Evolutionary conservation across 75 land plant genomes (phyloP), one percentile per base, ranked within the genome.

Genomic region (Cupressus sempervirens): DNA sequence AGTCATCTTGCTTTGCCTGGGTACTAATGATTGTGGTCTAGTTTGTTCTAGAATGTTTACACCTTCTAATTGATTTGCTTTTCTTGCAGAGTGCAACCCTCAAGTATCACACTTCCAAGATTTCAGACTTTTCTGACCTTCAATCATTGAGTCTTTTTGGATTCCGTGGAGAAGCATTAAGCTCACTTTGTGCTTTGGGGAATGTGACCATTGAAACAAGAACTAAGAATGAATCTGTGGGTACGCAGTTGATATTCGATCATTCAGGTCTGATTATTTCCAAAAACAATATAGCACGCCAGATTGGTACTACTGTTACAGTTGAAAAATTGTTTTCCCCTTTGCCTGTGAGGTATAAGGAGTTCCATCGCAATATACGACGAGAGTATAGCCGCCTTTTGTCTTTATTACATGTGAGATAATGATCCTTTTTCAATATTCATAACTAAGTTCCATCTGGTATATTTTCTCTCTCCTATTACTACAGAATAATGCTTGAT

Each of bases 81-180:
- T 83, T 38, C 58, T 82, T 87, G 82, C 97, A 97, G 99, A 93
- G 88, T 67, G 88, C 95, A 58, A 97, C 99, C 2, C 94, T 92
- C 29, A 97, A 96, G 90, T 93, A 97, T 88, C 96, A 97, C 68
- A 97, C 99, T 12, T 97, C 99, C 15, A 97, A 97, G 83, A 87
- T 97, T 58, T 76, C 92, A 9, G 96, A 92, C 45, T 97, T 97
- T 84, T 84, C 91, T 76, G 99, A 97, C 82, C 90, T 97, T 83
- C 99, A 96, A 70, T 90, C 94, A 14, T 83, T 97, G 79, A 83
- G 89, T 2, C 94, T 98, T 7, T 97, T 94, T 87, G 99, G 99
- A 12, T 97, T 97, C 79, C 88, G 99, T 82, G 99, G 99, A 70
- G 99, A 97, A 88, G 99, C 99, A 23, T 77, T 97, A 87, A 97